These are phyloP conservation scores for Papiliotrema nemorosa DNA, from an alignment of 1,284 basidiomycete species.

Conservation along the genomic window DNA sequence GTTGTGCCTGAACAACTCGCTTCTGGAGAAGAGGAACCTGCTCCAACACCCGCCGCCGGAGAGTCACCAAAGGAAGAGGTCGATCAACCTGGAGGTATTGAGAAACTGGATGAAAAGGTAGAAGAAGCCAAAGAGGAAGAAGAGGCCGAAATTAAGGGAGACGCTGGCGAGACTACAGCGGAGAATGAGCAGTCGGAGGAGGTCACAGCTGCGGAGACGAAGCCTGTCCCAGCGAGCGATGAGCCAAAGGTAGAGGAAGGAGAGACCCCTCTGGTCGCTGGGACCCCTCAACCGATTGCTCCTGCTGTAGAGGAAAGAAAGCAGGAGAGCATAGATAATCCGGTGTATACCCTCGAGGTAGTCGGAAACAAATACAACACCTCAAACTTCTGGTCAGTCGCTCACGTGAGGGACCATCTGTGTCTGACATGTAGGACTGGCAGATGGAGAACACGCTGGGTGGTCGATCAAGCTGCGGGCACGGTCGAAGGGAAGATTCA, in stretches of 20 bases:
- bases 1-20: slow-evolving; percentile 28
- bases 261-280: neutral
- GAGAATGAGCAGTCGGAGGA: slow-evolving; percentile 7
- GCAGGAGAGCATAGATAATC: slow-evolving; percentile 34
- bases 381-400: slow-evolving; percentile 75
- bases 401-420: neutral
- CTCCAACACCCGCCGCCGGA: slow-evolving; percentile 25
- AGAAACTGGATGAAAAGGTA: slow-evolving; percentile 29
- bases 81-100: slow-evolving; percentile 27
- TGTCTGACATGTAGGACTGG: slow-evolving; percentile 65
- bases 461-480: slow-evolving; percentile 46
- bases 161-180: neutral
- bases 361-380: slow-evolving; percentile 93
- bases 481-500: slow-evolving; percentile 58
- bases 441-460: slow-evolving; percentile 68
- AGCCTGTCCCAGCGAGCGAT: slow-evolving; percentile 5
- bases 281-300: neutral
- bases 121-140: slow-evolving; percentile 26
- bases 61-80: slow-evolving; percentile 25
- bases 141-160: slow-evolving; percentile 9
- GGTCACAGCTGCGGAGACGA: slow-evolving; percentile 5
- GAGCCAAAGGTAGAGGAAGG: slow-evolving; percentile 14
- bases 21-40: slow-evolving; percentile 27
- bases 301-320: slow-evolving; percentile 12
- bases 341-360: slow-evolving; percentile 68